Conservation (phyloP, 2,329 filamentous ascomycete genomes). For the Aspergillus amoenus region DNA sequence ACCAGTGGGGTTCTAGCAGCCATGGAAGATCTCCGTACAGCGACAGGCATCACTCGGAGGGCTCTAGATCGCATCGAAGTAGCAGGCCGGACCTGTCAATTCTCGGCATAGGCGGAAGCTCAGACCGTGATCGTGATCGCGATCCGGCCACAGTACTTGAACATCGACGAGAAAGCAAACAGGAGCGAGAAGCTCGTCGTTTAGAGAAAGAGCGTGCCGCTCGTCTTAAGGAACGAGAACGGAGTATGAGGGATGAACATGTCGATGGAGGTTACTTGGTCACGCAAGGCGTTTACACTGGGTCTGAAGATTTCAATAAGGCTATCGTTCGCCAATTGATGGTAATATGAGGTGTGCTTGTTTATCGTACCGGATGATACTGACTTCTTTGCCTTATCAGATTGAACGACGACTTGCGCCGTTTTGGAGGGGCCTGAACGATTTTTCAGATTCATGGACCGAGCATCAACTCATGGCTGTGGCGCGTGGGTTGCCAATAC, state of each 20-base stretch:
- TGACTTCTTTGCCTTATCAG: conserved; percentile 51
- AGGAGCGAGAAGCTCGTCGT: conserved; percentile 84
- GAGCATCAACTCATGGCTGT: conserved; percentile 94
- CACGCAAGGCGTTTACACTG: conserved; percentile 90
- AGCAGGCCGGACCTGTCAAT: conserved; percentile 61
- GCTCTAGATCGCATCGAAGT: conserved; percentile 49
- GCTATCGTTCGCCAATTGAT: conserved; percentile 82
- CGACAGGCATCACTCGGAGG: conserved; percentile 35
- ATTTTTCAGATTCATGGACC: conserved; percentile 85
- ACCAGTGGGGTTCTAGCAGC: conserved; percentile 29
- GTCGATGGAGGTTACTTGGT: conserved; percentile 94
- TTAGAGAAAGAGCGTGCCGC: conserved; percentile 76
- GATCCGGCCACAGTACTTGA: conserved; percentile 53
- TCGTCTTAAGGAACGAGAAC: conserved; percentile 79
- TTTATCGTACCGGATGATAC: conserved; percentile 6
- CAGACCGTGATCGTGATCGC: conserved; percentile 54
- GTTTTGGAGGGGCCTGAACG: conserved; percentile 91
- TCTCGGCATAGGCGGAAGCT: conserved; percentile 53
- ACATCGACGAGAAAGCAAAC: conserved; percentile 78
- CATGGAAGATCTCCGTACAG: conserved; percentile 31
- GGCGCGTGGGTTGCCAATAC: conserved; percentile 78
- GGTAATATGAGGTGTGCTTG: conserved; percentile 52
- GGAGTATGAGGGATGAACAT: conserved; percentile 86
- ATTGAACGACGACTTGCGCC: conserved; percentile 90
- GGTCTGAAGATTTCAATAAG: conserved; percentile 91